A percentile compares a stretch with the other conserved stretches of the same genome.
Conservation (phyloP, 768 basidiomycete species). For the Holtermanniella nyarrowii region DNA sequence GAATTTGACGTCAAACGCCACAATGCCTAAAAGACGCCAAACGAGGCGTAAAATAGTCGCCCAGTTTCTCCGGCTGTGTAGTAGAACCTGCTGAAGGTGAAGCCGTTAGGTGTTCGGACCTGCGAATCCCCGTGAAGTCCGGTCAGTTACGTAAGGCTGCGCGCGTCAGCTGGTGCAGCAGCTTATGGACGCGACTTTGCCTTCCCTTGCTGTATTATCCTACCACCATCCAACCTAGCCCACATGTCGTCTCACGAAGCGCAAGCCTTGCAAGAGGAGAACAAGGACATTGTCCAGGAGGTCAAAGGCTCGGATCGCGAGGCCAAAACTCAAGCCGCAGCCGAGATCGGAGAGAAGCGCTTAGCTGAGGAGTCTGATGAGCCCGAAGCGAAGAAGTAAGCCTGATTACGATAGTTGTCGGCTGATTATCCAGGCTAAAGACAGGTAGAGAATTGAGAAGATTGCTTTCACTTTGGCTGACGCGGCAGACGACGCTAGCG, state of each 20-base stretch:
- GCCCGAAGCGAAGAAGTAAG: conserved; percentile 21
- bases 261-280: background rate
- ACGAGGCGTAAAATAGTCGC: no score
- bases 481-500: background rate
- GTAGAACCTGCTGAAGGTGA: no score
- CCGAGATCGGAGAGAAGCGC: conserved; percentile 24
- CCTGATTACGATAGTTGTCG: background rate
- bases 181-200: no score
- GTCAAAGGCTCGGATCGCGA: conserved; percentile 1
- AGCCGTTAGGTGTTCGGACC: no score
- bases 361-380: conserved; percentile 16
- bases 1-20: no score
- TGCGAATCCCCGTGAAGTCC: no score
- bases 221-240: no score
- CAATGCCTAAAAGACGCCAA: no score
- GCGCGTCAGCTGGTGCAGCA: no score
- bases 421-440: conserved; percentile 7
- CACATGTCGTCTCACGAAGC: background rate
- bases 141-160: no score
- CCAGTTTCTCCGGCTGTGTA: no score
- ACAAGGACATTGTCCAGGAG: conserved; percentile 1
- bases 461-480: background rate
- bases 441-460: conserved; percentile 9
- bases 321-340: background rate
- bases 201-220: no score